These are phyloP conservation scores for Termitomyces sp. DNA, from an alignment of 768 basidiomycete genomes.

Conservation along the genomic window DNA sequence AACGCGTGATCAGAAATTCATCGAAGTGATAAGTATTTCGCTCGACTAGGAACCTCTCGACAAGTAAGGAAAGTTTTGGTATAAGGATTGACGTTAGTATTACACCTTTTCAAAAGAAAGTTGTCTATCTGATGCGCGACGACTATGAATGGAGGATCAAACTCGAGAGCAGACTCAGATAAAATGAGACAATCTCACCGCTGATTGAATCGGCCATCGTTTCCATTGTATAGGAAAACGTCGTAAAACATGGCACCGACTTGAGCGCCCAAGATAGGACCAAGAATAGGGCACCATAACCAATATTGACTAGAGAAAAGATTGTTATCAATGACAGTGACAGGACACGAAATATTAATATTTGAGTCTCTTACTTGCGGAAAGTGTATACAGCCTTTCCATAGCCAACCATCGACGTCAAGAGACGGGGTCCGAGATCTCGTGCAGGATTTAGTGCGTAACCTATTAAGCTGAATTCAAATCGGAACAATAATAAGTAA, in stretches of 20 bases:
- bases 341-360: not conserved
- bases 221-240: constrained; percentile 50
- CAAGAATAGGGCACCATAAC: constrained; percentile 66
- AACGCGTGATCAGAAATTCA: not conserved
- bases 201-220: constrained; percentile 44
- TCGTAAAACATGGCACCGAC: constrained; percentile 58
- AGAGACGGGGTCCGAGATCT: constrained; percentile 54
- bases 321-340: not conserved
- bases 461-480: constrained; percentile 11
- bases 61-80: not conserved
- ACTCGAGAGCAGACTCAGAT: not conserved
- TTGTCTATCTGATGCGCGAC: not conserved
- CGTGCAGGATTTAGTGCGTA: constrained; percentile 33
- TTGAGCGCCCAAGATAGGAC: constrained; percentile 55
- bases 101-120: not conserved
- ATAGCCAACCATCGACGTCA: constrained; percentile 70
- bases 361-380: constrained; percentile 37
- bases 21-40: not conserved
- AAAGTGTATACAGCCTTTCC: constrained; percentile 40
- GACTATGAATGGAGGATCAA: not conserved
- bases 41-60: not conserved
- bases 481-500: not conserved
- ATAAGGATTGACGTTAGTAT: not conserved
- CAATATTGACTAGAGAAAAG: constrained; percentile 46
- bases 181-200: constrained; percentile 27